Conservation (phyloP, 2,329 filamentous ascomycete genomes). For the Akanthomyces dipterigenus region DNA sequence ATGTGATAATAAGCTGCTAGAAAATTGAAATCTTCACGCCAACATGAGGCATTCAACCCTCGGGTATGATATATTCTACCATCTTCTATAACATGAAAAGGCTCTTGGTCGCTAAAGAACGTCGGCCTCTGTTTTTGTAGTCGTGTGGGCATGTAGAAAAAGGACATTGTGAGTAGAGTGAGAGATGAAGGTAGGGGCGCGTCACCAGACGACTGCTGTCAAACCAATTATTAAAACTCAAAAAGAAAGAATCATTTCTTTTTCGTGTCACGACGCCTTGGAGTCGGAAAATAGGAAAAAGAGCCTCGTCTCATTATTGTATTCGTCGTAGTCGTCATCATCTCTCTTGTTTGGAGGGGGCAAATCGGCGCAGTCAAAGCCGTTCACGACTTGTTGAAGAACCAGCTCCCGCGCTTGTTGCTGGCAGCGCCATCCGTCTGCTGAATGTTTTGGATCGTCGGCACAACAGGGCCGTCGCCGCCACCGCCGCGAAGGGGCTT, state of each 20-base stretch:
- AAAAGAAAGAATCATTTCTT: not conserved
- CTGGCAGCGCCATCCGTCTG: constrained; percentile 46
- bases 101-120: not conserved
- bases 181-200: not conserved
- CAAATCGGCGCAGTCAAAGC: not conserved
- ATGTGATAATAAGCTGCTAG: not conserved
- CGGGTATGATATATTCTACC: constrained; percentile 11
- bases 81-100: constrained; percentile 5
- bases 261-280: not conserved
- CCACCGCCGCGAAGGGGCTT: constrained; percentile 61
- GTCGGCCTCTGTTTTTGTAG: not conserved
- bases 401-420: constrained; percentile 67
- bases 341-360: constrained; percentile 6
- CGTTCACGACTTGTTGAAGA: constrained; percentile 56
- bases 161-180: not conserved
- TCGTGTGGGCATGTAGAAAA: not conserved
- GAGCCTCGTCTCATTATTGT: constrained; percentile 6
- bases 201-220: constrained; percentile 6
- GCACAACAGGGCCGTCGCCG: constrained; percentile 39
- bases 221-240: constrained; percentile 3
- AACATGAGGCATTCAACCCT: constrained; percentile 2
- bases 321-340: constrained; percentile 9
- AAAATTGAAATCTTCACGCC: constrained; percentile 4
- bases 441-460: constrained; percentile 51
- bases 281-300: not conserved